Evolutionary conservation across 2,329 filamentous ascomycete genomes (phyloP), one percentile per base, ranked within the genome.

Genomic region (Neofusicoccum sp.): DNA sequence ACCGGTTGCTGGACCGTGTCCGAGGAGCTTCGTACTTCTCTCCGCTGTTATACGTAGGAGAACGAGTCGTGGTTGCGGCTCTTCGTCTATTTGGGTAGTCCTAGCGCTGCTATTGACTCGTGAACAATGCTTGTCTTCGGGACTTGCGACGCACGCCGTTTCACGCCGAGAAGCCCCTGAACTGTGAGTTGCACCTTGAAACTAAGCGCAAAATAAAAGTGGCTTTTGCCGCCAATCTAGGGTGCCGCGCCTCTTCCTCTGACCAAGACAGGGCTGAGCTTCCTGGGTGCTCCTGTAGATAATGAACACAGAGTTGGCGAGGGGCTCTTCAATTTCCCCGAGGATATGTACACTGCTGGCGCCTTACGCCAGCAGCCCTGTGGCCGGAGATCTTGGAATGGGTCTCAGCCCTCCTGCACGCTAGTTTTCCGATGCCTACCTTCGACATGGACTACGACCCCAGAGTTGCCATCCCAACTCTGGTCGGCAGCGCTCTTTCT

Each of bases 401-500:
- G 44, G 43, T 47, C 40, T 16, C 31, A 38, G 48, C 48, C 30
- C 30, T 47, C 33, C 12, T 36, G 12, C 41, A 6, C 28, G 43
- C 16, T 31, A 30, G 6, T 20, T 31, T n/a, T 38, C 24, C 28
- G 20, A 33, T 51, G 45, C 57, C 47, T 3, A 34, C 14, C 36
- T 34, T 51, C 45, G 16, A 33, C 33, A 49, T 60, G 16, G 26
- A 5, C 2, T 53, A 51, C 40, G 48, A 61, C 14, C 24, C 48
- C 24, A 40, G 41, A 28, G 58, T 54, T 9, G 48, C 40, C 14
- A 61, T 69, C 31, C 67, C 67, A 14, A 68, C 66, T 12, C 62
- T 69, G 30, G 60, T 64, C 0, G 67, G 67, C 41, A 69, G 67
- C 56, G 56, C 67, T 20, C 63, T 67, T 34, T 69, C 67, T 4